phyloP scores from a whole-genome alignment of 148 eudicot genomes.

The Camellia granthamiana region DNA sequence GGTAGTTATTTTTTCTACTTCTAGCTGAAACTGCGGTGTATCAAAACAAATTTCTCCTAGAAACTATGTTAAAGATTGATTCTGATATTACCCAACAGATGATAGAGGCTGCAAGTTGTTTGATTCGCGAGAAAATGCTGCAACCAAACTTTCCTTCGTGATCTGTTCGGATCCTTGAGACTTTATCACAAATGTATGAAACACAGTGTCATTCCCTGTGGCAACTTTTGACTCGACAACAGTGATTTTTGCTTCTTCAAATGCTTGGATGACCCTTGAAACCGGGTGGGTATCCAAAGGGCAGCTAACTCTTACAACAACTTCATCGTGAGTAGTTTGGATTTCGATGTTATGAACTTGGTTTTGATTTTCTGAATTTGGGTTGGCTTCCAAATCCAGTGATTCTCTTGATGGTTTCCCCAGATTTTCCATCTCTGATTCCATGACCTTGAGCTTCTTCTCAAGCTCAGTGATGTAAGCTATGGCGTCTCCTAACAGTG shows the following conservation, averaged over 20 bases:
- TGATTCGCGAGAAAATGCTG: constrained; percentile 46
- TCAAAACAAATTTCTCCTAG: constrained; percentile 27
- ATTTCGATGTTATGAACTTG: constrained; percentile 35
- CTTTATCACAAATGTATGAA: constrained; percentile 58
- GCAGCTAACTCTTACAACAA: constrained; percentile 46
- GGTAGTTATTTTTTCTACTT: constrained; percentile 24
- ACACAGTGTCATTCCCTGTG: constrained; percentile 48
- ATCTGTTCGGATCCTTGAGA: constrained; percentile 48
- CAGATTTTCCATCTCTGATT: constrained; percentile 45
- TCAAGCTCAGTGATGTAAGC: constrained; percentile 81
- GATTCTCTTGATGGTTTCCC: constrained; percentile 33
- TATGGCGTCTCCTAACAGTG: constrained; percentile 86
- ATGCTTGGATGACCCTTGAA: constrained; percentile 47
- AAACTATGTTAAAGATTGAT: constrained; percentile 18
- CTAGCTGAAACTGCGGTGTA: constrained; percentile 11
- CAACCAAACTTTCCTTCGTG: constrained; percentile 65
- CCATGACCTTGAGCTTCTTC: constrained; percentile 68
- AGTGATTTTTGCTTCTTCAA: constrained; percentile 48
- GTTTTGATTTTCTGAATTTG: constrained; percentile 26
- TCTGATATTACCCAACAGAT: constrained; percentile 25
- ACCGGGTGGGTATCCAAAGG: constrained; percentile 67
- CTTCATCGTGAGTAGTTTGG: constrained; percentile 39
- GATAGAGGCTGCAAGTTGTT: constrained; percentile 33
- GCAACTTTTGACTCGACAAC: constrained; percentile 54
- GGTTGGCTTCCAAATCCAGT: constrained; percentile 23